phyloP scores from a whole-genome alignment of 2,329 filamentous ascomycete species.

The Simplicillium aogashimaense region DNA sequence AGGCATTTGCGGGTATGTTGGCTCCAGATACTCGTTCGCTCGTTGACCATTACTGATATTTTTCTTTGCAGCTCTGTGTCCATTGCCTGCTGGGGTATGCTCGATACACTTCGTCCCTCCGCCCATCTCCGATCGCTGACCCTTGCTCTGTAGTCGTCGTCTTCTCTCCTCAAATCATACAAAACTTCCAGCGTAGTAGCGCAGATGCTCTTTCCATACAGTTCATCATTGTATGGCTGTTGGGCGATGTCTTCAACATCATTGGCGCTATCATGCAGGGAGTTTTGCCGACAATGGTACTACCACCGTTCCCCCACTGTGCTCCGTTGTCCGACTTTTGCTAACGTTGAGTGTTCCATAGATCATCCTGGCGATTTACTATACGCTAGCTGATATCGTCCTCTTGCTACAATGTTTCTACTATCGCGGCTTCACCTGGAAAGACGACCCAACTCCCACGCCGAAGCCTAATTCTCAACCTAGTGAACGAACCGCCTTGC shows the following conservation, averaged over 20 bases:
- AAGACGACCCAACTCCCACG: constrained; percentile 37
- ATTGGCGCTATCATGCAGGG: constrained; percentile 84
- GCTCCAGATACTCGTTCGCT: neutral
- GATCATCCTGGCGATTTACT: constrained; percentile 88
- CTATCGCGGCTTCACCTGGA: constrained; percentile 74
- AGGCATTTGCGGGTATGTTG: constrained; percentile 71
- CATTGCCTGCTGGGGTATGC: constrained; percentile 75
- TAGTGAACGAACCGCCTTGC: constrained; percentile 42
- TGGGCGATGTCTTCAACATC: constrained; percentile 95
- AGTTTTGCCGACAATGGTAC: constrained; percentile 83
- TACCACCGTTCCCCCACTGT: constrained; percentile 5
- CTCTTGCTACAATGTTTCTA: constrained; percentile 88
- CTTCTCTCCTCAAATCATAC: constrained; percentile 92
- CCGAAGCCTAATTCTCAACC: constrained; percentile 30
- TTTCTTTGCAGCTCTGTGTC: constrained; percentile 63
- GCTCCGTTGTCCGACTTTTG: neutral
- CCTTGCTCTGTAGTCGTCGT: constrained; percentile 58
- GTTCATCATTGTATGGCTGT: constrained; percentile 88
- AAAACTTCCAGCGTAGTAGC: constrained; percentile 79
- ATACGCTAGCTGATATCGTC: constrained; percentile 85
- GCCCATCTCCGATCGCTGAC: neutral
- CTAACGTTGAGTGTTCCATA: constrained; percentile 15
- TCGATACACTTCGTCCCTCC: neutral
- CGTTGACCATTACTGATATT: constrained; percentile 7
- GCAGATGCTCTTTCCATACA: constrained; percentile 84